Evolutionary conservation across 2,329 filamentous ascomycete genomes (phyloP), one percentile per base, ranked within the genome.

Genomic region (Cercospora sp.): DNA sequence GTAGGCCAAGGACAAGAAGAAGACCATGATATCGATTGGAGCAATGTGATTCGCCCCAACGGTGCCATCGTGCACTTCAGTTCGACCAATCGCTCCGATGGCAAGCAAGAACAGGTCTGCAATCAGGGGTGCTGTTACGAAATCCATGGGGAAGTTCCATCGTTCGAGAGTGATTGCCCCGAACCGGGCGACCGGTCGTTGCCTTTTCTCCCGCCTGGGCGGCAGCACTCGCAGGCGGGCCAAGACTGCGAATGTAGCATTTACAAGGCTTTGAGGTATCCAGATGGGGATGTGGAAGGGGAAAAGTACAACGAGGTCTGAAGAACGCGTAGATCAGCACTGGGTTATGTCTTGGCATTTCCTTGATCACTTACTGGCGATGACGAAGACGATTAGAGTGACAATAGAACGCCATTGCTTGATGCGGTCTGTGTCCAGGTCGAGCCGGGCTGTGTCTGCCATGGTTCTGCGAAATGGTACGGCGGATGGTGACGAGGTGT

Each of bases 11-110:
- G 89, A 90, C 58, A 92, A 82, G 79, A 93, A 92, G 79, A 92
- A 92, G 18, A 84, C 80, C 88, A 92, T 91, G 69, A 92, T 91
- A 68, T 92, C 89, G 71, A 91, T 84, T 0, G 90, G 90, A 1
- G 83, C 82, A 72, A 93, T 92, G 73, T 88, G 82, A 73, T 90
- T 81, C 1, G 88, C 82, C 0, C 90, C 90, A 6, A 90, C 78
- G 0, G 88, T 91, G 1, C 90, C 90, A 73, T 87, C 89, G n/a
- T 85, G 81, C 0, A 92, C 89, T 78, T 92, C 90, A 64, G 84
- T 71, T 26, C 84, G 80, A 1, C 89, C 89, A 74, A 92, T 92
- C 6, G 90, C 89, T 23, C 84, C 74, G 62, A 91, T 90, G 45
- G 89, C 89, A 3, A 92, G 84, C 28, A 92, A 80, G 72, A 92